Percentiles rank a stretch among this genome's conserved stretches.
Evolutionary conservation across 2,329 filamentous ascomycete genomes (phyloP).

Genomic region (Zasmidium cellare): DNA sequence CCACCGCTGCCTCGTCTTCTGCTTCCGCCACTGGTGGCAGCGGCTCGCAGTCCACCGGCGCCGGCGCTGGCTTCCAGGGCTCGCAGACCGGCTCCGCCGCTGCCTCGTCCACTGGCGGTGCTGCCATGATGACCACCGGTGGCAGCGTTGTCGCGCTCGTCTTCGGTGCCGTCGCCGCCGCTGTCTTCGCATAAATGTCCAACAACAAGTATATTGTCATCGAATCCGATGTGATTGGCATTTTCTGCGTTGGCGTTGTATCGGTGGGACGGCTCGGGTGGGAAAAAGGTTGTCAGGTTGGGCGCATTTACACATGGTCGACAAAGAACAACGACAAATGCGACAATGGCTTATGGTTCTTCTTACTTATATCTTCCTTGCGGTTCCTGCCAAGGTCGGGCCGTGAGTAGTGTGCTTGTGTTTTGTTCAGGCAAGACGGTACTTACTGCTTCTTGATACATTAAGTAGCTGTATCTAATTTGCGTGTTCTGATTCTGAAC

Average conservation of each 20-base stretch:
- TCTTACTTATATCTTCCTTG: not conserved
- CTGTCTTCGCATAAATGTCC: slow-evolving; percentile 29
- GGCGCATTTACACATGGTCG: not conserved
- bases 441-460: not conserved
- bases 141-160: slow-evolving; percentile 43
- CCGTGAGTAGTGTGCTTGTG: not conserved
- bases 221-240: not conserved
- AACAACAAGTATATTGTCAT: not conserved
- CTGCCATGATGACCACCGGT: slow-evolving; percentile 16
- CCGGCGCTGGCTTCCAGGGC: slow-evolving; percentile 19
- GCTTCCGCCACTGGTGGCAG: too few relatives aligned
- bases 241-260: not conserved
- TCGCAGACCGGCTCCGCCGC: slow-evolving; percentile 7
- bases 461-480: not conserved
- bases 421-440: not conserved
- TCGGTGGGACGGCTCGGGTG: not conserved
- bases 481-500: not conserved
- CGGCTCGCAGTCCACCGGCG: slow-evolving; percentile 2
- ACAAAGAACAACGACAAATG: not conserved
- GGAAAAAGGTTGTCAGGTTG: not conserved
- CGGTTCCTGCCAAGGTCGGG: not conserved
- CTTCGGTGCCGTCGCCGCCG: slow-evolving; percentile 42
- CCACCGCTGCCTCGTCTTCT: slow-evolving; percentile 7
- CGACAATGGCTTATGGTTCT: not conserved
- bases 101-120: slow-evolving; percentile 16